These are phyloP conservation scores for Paraglomus occultum DNA, from an alignment of 192 early-diverging fungal genomes.

Conservation along the genomic window DNA sequence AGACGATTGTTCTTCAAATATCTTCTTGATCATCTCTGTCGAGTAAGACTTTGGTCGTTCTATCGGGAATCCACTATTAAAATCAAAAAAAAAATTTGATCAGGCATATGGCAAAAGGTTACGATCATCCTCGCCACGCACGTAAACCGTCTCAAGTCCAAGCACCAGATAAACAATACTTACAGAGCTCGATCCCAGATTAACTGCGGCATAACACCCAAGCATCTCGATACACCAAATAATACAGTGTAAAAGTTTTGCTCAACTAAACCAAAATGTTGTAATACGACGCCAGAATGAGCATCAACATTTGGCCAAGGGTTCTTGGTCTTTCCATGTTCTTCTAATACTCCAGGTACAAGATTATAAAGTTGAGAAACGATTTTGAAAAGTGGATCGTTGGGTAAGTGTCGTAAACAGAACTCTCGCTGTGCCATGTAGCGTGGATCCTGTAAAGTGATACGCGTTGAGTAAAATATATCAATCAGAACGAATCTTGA, in stretches of 20 bases:
- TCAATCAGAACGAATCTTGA: no score
- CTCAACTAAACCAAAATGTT: slow-evolving; percentile 94
- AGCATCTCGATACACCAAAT: slow-evolving; percentile 97
- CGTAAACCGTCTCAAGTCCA: no score
- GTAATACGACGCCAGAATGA: slow-evolving; percentile 96
- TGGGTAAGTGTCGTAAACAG: slow-evolving; percentile 95
- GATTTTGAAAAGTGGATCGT: slow-evolving; percentile 95
- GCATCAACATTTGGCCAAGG: slow-evolving; percentile 99
- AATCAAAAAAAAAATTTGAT: not conserved
- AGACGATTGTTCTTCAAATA: slow-evolving; percentile 63
- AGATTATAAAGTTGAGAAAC: slow-evolving; percentile 97
- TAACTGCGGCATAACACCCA: slow-evolving; percentile 92
- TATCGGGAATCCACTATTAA: slow-evolving; percentile 75
- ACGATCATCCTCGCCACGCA: no score
- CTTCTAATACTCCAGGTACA: slow-evolving; percentile 89
- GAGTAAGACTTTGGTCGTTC: slow-evolving; percentile 91
- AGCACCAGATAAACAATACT: slow-evolving; percentile 9
- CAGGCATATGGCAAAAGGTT: no score
- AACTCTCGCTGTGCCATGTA: slow-evolving; percentile 99
- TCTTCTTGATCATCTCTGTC: slow-evolving; percentile 83
- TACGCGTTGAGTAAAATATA: no score
- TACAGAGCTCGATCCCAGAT: slow-evolving; percentile 95
- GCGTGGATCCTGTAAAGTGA: slow-evolving; percentile 89
- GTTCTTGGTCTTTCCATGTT: slow-evolving; percentile 99
- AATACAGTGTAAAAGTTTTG: slow-evolving; percentile 99